Percentiles rank a stretch among this genome's conserved stretches.
Conservation (phyloP, 768 basidiomycete genomes). For the Rhizopogon vesiculosus region DNA sequence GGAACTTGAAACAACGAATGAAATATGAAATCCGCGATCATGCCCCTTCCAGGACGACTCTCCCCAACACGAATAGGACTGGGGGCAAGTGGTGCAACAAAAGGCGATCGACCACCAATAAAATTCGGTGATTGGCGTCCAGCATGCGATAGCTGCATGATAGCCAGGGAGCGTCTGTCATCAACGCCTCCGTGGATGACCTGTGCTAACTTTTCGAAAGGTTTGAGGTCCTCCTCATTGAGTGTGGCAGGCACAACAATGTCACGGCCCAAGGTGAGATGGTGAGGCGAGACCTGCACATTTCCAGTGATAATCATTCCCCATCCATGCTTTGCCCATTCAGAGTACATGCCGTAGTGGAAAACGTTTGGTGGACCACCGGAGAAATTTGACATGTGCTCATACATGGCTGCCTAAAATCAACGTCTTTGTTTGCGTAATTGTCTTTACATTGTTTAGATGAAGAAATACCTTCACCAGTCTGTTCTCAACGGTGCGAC, state of each 20-base stretch:
- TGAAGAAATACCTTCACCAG: constrained; percentile 45
- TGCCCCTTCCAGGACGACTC: constrained; percentile 3
- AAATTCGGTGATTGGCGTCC: constrained; percentile 81
- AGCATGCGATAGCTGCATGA: constrained; percentile 82
- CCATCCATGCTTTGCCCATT: constrained; percentile 77
- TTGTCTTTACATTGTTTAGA: neutral
- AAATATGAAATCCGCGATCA: constrained; percentile 21
- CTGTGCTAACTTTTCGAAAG: constrained; percentile 47
- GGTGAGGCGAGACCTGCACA: constrained; percentile 58
- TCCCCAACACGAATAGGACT: constrained; percentile 53
- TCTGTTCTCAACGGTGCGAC: constrained; percentile 37
- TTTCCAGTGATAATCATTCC: constrained; percentile 90
- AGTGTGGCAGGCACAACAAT: constrained; percentile 49
- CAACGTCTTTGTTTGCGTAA: neutral
- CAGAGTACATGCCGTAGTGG: constrained; percentile 62
- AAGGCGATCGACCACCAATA: constrained; percentile 61
- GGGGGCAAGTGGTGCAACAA: constrained; percentile 63
- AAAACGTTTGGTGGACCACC: constrained; percentile 70
- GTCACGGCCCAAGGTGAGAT: constrained; percentile 72
- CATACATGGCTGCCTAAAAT: constrained; percentile 82
- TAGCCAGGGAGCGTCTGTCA: constrained; percentile 34
- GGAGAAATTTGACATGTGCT: constrained; percentile 61
- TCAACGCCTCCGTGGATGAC: constrained; percentile 39
- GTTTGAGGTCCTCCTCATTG: constrained; percentile 36
- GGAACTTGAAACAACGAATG: constrained; percentile 61